Percentiles rank a stretch among this genome's conserved stretches.
Conservation (phyloP, 805 yeast species). For the Dipodascopsis uninucleata region DNA sequence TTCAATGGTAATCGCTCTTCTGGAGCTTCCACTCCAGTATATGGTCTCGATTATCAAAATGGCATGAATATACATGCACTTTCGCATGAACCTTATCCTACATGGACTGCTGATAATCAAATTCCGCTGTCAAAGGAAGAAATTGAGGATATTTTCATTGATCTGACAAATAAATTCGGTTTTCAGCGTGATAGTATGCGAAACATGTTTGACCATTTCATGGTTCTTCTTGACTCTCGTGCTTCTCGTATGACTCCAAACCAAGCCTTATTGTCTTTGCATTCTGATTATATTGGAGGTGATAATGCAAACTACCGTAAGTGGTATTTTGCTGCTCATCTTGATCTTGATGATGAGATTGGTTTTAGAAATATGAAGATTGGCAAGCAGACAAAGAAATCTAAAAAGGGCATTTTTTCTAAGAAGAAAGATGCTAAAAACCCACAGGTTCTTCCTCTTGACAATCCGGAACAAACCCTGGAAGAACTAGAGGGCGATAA, state of each 20-base stretch:
- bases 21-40: conserved; percentile 92
- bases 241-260: conserved; percentile 72
- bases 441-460: conserved; percentile 44
- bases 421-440: conserved; percentile 41
- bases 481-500: conserved; percentile 67
- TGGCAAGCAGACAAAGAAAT: conserved; percentile 51
- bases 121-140: conserved; percentile 70
- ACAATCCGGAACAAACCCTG: conserved; percentile 56
- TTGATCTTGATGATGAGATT: conserved; percentile 67
- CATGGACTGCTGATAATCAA: conserved; percentile 93
- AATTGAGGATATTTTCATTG: conserved; percentile 57
- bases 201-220: conserved; percentile 77
- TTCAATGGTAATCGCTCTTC: conserved; percentile 82
- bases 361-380: conserved; percentile 57
- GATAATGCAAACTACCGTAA: conserved; percentile 78
- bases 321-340: conserved; percentile 88
- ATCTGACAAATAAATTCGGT: conserved; percentile 65
- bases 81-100: conserved; percentile 83
- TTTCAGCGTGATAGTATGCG: conserved; percentile 75
- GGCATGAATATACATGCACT: conserved; percentile 14
- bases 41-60: conserved; percentile 54
- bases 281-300: conserved; percentile 91
- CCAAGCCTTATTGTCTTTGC: conserved; percentile 70
- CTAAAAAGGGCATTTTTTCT: conserved; percentile 32
- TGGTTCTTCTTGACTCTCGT: conserved; percentile 81